phyloP scores from a whole-genome alignment of 768 basidiomycete species.

The Rhizopogon rudus region DNA sequence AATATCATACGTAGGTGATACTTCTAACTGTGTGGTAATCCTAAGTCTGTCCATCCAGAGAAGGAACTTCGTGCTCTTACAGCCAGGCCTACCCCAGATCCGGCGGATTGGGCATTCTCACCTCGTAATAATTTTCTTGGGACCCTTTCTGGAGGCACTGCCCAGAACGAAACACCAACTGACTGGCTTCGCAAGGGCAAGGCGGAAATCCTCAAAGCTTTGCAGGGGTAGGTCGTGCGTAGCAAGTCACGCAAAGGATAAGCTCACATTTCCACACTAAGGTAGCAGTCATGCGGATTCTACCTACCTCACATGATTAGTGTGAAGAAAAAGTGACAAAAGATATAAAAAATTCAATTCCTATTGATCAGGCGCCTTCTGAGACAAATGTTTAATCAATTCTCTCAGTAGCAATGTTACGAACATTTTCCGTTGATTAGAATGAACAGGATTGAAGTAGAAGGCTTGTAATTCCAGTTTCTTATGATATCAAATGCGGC shows the following conservation, averaged over 20 bases:
- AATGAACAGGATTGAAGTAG: no score
- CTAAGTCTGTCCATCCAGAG: constrained; percentile 23
- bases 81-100: constrained; percentile 51
- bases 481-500: no score
- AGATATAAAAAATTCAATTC: background rate
- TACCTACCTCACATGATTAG: background rate
- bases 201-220: background rate
- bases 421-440: background rate
- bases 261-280: background rate
- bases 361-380: background rate
- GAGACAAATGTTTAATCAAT: background rate
- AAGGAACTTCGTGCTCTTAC: constrained; percentile 62
- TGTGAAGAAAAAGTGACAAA: background rate
- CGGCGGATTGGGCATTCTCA: constrained; percentile 53
- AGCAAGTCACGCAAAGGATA: background rate
- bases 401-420: background rate
- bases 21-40: background rate
- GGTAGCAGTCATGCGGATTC: background rate
- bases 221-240: background rate
- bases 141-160: background rate
- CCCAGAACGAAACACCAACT: background rate
- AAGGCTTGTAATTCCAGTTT: no score
- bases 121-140: constrained; percentile 34
- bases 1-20: no score
- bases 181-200: background rate